Base-by-base conservation (phyloP, 495 filamentous ascomycete genomes). In the Daldinia caldariorum region DNA sequence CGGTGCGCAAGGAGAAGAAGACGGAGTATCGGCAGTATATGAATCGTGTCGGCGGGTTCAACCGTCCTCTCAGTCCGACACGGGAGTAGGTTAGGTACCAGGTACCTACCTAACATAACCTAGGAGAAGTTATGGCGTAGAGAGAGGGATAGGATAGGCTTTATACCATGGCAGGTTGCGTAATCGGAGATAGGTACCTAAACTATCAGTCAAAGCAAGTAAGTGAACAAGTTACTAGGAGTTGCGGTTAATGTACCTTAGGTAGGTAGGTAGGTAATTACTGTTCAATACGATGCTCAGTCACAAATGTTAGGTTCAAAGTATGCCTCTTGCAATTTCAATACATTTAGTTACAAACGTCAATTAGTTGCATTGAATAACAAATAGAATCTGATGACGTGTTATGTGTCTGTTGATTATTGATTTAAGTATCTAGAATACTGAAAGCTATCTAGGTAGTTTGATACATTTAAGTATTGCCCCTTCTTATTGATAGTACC, bases 21-120 rank as follows among this genome's bases (percentile, higher is more conserved):
- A 92, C 90, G 6, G 88, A 96, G 84, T 97, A 97, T 76, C 84
- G 95, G 76, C 95, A 99, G 86, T 99, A 99, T 78, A 99, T 99
- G 95, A 99, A 99, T 79, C 90, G 95, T 61, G 80, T 89, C n/a
- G 94, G 94, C 50, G 95, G 95, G 47, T 99, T 99, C 84, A 99
- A 99, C 79, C 83, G 95, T 74, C 94, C 95, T 43, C 85, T 99
- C 66, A 87, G 85, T 75, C 85, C 84, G 12, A 70, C 67, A 3
- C 78, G 83, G 18, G 82, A 81, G 35, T 53, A 53, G 12, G n/a
- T n/a, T n/a, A n/a, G n/a, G n/a, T n/a, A n/a, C n/a, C n/a, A n/a
- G n/a, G n/a, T n/a, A n/a, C n/a, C n/a, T n/a, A n/a, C n/a, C n/a
- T n/a, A n/a, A n/a, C n/a, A n/a, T n/a, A n/a, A n/a, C n/a, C n/a